Evolutionary conservation across 2,329 filamentous ascomycete genomes (phyloP), one percentile per base, ranked within the genome.

Genomic region (Microdochium trichocladiopsis): DNA sequence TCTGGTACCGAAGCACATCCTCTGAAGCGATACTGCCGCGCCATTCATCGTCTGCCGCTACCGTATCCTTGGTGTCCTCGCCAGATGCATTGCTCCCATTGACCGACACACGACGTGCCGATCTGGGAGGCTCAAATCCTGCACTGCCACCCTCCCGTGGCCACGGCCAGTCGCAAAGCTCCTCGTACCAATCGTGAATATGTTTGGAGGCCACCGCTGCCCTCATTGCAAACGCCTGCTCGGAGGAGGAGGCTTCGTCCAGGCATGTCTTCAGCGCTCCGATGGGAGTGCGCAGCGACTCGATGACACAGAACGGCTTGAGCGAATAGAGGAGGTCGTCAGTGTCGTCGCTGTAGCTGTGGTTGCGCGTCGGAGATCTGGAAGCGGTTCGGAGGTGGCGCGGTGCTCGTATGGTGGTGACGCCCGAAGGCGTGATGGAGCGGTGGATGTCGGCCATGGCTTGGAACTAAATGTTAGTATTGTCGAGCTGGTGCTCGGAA

Each of bases 161-260:
- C 83, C 83, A 84, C 2, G 72, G 67, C 83, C 82, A 84, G 47
- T 70, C 64, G 47, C 72, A 70, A 37, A 94, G 74, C 71, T 94
- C 89, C n/a, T 81, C 74, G 24, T 88, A 75, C 88, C 89, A 94
- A 62, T 82, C 78, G 66, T 86, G 79, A 56, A 94, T 82, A 56
- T 80, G 83, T 60, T 86, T 82, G 12, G 87, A 87, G 16, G 87
- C 84, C 55, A 84, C 68, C 43, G 88, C 88, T 45, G 87, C 84
- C 56, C 82, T 79, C 61, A 86, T 75, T 43, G 85, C 87, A 66
- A 93, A 84, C 16, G 86, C 83, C 60, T 86, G 82, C 67, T 93
- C 87, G 23, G 79, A 71, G 3, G 76, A 70, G 1, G 85, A 84
- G 16, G 86, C 82, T 33, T 72, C 73, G 55, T 84, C 79, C 53